Evolutionary conservation across 78 protist species (phyloP).

Genomic region (Guillardia theta): DNA sequence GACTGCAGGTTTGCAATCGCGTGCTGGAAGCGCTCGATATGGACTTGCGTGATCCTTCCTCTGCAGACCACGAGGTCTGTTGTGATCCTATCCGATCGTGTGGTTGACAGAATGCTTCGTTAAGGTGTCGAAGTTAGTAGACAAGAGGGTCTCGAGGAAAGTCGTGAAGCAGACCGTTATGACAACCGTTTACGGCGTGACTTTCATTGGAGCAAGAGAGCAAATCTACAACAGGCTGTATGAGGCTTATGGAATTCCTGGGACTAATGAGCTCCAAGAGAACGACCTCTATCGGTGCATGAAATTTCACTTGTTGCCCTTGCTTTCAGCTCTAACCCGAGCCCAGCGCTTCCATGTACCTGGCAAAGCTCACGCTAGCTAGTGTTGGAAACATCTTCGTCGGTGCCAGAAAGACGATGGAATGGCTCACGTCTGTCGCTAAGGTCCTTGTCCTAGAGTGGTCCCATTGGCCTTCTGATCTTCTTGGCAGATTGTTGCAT

Average conservation of each 20-base stretch:
- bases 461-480: not conserved
- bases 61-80: too few species aligned
- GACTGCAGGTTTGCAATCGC: too few species aligned
- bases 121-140: not conserved
- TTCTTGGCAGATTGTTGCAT: not conserved
- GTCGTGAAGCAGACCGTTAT: slow-evolving; percentile 94
- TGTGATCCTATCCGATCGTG: too few species aligned
- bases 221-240: slow-evolving; percentile 71
- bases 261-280: too few species aligned
- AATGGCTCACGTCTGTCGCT: not conserved
- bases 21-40: too few species aligned
- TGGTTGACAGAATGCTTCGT: too few species aligned
- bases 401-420: not conserved
- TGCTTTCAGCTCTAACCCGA: not conserved
- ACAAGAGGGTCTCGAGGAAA: slow-evolving; percentile 65
- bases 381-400: slow-evolving; percentile 74
- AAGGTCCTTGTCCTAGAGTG: not conserved
- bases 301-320: too few species aligned
- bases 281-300: too few species aligned
- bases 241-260: slow-evolving; percentile 43
- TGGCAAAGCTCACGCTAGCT: slow-evolving; percentile 23
- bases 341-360: not conserved
- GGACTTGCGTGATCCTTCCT: too few species aligned
- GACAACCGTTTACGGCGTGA: slow-evolving; percentile 95
- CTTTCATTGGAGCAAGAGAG: slow-evolving; percentile 80